These are phyloP conservation scores for Hypoxylon trugodes DNA, from an alignment of 495 filamentous ascomycete genomes.

Conservation along the genomic window DNA sequence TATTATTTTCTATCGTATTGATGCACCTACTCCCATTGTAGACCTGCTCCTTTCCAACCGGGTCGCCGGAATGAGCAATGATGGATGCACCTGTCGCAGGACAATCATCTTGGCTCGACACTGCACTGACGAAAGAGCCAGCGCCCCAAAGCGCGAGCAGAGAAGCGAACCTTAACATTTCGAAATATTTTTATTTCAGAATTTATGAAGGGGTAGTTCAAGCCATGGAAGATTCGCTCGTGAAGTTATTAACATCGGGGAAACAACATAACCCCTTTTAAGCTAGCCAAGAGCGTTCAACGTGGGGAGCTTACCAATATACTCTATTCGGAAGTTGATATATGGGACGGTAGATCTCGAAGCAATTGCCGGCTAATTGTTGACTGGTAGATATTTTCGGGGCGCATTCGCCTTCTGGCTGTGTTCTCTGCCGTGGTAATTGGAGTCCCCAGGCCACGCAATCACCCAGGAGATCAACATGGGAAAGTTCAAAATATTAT, in stretches of 20 bases:
- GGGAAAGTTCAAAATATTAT: too few species aligned
- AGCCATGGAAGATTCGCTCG: slow-evolving; percentile 2
- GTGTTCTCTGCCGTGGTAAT: slow-evolving; percentile 1
- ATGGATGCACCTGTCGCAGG: slow-evolving; percentile 33
- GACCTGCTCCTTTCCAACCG: slow-evolving; percentile 43
- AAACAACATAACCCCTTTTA: slow-evolving; percentile 26
- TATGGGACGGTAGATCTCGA: slow-evolving; percentile 19
- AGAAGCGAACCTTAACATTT: slow-evolving; percentile 31
- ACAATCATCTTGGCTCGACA: slow-evolving; percentile 24
- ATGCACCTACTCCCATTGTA: slow-evolving; percentile 42
- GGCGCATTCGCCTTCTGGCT: neutral
- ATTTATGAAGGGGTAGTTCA: neutral
- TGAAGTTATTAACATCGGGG: slow-evolving; percentile 16
- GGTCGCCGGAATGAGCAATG: slow-evolving; percentile 46
- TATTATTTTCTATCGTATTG: neutral
- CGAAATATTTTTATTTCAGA: neutral
- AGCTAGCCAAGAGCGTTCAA: slow-evolving; percentile 25
- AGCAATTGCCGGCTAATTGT: slow-evolving; percentile 26
- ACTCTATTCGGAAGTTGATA: slow-evolving; percentile 24
- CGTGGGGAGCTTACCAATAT: slow-evolving; percentile 24
- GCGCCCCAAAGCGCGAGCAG: slow-evolving; percentile 34
- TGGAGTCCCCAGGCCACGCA: neutral
- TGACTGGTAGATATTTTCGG: neutral
- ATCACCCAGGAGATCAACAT: neutral
- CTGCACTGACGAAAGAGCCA: slow-evolving; percentile 14